Conservation (phyloP, 768 basidiomycete species). For the Psilocybe tampanensis region DNA sequence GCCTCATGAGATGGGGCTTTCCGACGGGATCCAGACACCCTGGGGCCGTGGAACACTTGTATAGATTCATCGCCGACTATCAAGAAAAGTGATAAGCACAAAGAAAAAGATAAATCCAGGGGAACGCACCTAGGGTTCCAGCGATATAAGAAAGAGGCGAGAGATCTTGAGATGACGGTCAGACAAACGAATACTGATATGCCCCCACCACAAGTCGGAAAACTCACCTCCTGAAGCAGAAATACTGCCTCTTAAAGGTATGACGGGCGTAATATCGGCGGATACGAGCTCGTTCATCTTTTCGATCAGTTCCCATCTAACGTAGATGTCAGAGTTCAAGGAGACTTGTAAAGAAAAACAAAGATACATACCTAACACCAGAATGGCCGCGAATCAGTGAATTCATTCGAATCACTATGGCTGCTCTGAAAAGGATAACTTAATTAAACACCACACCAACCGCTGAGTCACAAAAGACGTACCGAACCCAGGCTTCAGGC, state of each 20-base stretch:
- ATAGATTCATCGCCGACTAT: slow-evolving; percentile 60
- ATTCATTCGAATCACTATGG: slow-evolving; percentile 80
- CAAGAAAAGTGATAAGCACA: background rate
- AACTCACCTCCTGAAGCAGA: slow-evolving; percentile 73
- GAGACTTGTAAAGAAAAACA: background rate
- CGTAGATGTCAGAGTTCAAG: background rate
- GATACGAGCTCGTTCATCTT: slow-evolving; percentile 65
- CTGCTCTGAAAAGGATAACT: slow-evolving; percentile 46
- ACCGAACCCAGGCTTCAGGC: slow-evolving; percentile 88
- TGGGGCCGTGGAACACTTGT: slow-evolving; percentile 61
- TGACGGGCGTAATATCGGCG: slow-evolving; percentile 68
- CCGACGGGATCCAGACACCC: slow-evolving; percentile 48
- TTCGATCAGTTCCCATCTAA: slow-evolving; percentile 75
- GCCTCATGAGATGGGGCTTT: slow-evolving; percentile 54
- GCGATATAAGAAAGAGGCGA: slow-evolving; percentile 66
- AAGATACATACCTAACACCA: slow-evolving; percentile 53
- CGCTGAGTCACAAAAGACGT: slow-evolving; percentile 7
- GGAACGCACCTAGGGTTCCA: slow-evolving; percentile 55
- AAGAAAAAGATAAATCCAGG: background rate
- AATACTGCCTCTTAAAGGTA: slow-evolving; percentile 79
- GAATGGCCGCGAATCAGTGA: slow-evolving; percentile 83
- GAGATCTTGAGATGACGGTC: slow-evolving; percentile 34
- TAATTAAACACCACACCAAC: background rate
- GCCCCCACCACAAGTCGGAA: slow-evolving; percentile 1
- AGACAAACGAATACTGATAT: slow-evolving; percentile 6